Percentiles rank a stretch among this genome's conserved stretches.
Evolutionary conservation across 805 yeast species (phyloP).

Genomic region (Saturnispora galanensis): DNA sequence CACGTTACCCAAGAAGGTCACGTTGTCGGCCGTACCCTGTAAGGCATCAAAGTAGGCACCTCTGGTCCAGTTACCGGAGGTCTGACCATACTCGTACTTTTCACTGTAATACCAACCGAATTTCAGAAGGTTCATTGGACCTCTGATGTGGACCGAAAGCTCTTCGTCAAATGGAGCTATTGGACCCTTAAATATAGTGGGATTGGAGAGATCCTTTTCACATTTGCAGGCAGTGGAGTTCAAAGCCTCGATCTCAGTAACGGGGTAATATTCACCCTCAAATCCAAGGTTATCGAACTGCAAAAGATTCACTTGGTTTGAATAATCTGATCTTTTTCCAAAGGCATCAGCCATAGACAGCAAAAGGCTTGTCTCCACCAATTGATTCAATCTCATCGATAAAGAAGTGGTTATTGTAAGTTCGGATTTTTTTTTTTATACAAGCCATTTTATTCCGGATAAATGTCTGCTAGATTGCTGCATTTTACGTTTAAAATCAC

Average conservation of each 20-base stretch:
- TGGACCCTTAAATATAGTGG: conserved; percentile 39
- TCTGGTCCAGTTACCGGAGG: conserved; percentile 46
- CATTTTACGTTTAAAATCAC: conserved; percentile 7
- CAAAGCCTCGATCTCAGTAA: conserved; percentile 33
- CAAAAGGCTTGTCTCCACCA: background rate
- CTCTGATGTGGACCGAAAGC: conserved; percentile 69
- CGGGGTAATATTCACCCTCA: conserved; percentile 42
- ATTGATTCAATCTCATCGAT: background rate
- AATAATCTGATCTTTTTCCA: conserved; percentile 7
- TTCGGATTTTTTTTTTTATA: too few species aligned
- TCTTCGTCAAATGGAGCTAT: conserved; percentile 61
- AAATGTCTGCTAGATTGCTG: background rate
- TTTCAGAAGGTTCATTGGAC: conserved; percentile 52
- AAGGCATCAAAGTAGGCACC: conserved; percentile 47
- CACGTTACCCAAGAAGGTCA: conserved; percentile 57
- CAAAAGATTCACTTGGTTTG: conserved; percentile 30
- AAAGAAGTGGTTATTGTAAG: too few species aligned
- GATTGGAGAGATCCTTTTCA: conserved; percentile 27
- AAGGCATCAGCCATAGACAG: background rate
- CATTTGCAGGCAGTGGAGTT: conserved; percentile 39
- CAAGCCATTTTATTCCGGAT: background rate
- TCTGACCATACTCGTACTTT: conserved; percentile 28
- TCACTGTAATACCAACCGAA: conserved; percentile 54
- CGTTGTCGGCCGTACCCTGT: conserved; percentile 43
- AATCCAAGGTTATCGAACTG: conserved; percentile 49